These are phyloP conservation scores for Calonectria crousiana DNA, from an alignment of 2,329 filamentous ascomycete genomes.

Conservation along the genomic window DNA sequence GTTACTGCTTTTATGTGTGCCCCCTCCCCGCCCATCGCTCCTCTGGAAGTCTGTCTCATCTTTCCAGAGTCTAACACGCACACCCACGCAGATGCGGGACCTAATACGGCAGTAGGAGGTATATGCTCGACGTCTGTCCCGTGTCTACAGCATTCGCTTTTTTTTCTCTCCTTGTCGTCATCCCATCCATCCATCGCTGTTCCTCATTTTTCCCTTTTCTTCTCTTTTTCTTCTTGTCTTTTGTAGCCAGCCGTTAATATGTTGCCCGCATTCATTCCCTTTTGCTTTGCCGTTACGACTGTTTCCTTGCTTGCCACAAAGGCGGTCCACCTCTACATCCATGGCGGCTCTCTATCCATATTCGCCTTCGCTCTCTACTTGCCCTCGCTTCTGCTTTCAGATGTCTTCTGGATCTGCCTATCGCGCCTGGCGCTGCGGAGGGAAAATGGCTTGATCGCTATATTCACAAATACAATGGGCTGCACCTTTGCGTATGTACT, in stretches of 20 bases:
- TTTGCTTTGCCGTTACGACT: constrained; percentile 46
- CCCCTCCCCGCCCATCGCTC: not conserved
- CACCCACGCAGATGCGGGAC: not conserved
- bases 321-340: constrained; percentile 45
- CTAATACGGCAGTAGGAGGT: not conserved
- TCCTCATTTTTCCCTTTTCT: not conserved
- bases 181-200: constrained; percentile 6
- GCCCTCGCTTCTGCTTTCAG: constrained; percentile 45
- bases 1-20: constrained; percentile 35
- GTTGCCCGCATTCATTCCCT: constrained; percentile 42
- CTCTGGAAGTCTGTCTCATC: not conserved
- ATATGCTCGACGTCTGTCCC: not conserved
- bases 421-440: constrained; percentile 45
- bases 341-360: constrained; percentile 41
- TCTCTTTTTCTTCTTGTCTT: not conserved
- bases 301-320: constrained; percentile 46
- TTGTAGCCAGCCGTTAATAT: constrained; percentile 27
- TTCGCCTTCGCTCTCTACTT: constrained; percentile 44
- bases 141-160: not conserved
- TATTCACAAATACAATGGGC: constrained; percentile 37
- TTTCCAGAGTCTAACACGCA: not conserved
- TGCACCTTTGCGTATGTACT: constrained; percentile 43
- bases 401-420: constrained; percentile 41
- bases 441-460: constrained; percentile 40
- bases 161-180: constrained; percentile 8